Evolutionary conservation across 2,329 filamentous ascomycete species (phyloP).

Genomic region (Pestalotiopsis sp.): DNA sequence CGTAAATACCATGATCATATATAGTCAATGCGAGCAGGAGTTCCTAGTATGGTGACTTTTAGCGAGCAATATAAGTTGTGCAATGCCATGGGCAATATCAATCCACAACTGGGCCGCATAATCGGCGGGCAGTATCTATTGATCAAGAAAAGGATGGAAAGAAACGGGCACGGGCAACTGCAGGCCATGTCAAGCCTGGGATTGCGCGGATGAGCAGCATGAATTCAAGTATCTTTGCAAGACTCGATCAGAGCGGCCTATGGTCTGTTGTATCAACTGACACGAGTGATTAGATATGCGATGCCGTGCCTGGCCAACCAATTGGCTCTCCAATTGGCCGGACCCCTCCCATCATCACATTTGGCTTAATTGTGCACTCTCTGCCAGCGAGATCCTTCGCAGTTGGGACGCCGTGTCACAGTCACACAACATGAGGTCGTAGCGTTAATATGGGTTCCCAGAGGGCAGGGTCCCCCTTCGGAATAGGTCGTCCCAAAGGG

Average conservation of each 20-base stretch:
- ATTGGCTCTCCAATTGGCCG: conserved; percentile 7
- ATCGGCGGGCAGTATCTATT: too few relatives aligned
- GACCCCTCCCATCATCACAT: not conserved
- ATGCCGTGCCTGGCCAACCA: not conserved
- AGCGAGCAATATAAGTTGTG: not conserved
- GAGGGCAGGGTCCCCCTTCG: conserved; percentile 24
- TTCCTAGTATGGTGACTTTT: not conserved
- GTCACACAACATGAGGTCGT: conserved; percentile 29
- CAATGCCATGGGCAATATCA: not conserved
- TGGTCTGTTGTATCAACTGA: not conserved
- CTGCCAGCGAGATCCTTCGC: not conserved
- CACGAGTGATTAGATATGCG: not conserved
- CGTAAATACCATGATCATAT: not conserved
- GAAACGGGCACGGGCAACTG: not conserved
- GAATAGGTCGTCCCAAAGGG: conserved; percentile 22
- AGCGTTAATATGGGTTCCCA: conserved; percentile 29
- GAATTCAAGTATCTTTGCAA: not conserved
- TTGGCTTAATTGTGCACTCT: not conserved
- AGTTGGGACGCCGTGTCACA: not conserved
- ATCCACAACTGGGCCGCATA: too few relatives aligned
- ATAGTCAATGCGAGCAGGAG: not conserved
- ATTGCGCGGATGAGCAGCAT: not conserved
- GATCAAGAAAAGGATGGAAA: not conserved
- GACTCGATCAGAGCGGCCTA: not conserved
- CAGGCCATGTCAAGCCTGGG: not conserved